Base-by-base conservation (phyloP, 441 rosid genomes). In the Corymbia citriodora region DNA sequence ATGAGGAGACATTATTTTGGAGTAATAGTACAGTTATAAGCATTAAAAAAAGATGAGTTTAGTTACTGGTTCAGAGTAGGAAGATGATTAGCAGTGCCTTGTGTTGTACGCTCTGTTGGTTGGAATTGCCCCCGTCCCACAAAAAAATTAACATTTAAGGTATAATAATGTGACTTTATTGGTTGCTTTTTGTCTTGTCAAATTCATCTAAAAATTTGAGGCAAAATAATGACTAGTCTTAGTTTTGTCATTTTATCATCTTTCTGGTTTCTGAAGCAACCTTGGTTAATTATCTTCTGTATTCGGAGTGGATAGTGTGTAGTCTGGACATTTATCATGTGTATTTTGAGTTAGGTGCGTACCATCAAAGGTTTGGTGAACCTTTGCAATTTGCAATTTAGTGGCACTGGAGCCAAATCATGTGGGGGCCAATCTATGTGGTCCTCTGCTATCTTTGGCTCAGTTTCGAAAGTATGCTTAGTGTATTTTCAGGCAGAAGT, bases 121-220 rank as follows among this genome's bases (percentile, higher is more conserved):
- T 52, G 53, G 53, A 52, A 4, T 5, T 6, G 11, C 14, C 14
- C 7, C n/a, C 12, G 3, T 6, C 1, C 57, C 9, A 6, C 2
- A 7, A 7, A 18, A 55, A 54, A 55, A 55, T 16, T 16, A 55
- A 17, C 54, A 53, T 53, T 53, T 53, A 53, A 63, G 72, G 33
- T 63, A 17, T 63, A 16, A 63, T 29, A 8, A 63, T 63, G 18
- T 63, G 33, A 31, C 72, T 63, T 63, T 63, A 14, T 63, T 63
- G 72, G 72, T 33, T 63, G 72, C 36, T 63, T 6, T 8, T 63
- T 29, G 70, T 63, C 16, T 63, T 63, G 72, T 63, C 72, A 29
- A 63, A 63, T 63, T 63, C 18, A 63, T 63, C 72, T 63, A 63
- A 63, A 63, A 63, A 33, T 63, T 63, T 63, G 9, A 63, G 79